These are phyloP conservation scores for Podospora anserina DNA, from an alignment of 495 filamentous ascomycete genomes.

Conservation along the genomic window DNA sequence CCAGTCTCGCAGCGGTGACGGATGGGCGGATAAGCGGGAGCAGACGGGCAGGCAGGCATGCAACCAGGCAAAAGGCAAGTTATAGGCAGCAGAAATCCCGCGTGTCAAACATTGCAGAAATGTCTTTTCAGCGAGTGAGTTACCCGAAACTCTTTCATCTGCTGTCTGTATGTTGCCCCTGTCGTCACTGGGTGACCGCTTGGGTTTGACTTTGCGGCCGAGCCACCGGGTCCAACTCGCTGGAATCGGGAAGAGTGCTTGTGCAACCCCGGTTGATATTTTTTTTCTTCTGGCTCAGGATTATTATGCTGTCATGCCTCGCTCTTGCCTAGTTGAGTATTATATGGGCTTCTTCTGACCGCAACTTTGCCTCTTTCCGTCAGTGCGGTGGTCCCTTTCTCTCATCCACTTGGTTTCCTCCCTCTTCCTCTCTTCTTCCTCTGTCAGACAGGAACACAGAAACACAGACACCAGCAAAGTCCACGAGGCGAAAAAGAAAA, in stretches of 20 bases:
- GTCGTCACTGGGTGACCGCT: background rate
- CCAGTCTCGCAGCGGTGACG: conserved; percentile 14
- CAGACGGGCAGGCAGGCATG: background rate
- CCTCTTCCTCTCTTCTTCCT: background rate
- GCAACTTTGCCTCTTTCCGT: conserved; percentile 7
- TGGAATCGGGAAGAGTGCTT: conserved; percentile 4
- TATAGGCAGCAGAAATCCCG: background rate
- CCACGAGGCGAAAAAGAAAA: background rate
- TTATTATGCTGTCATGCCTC: background rate
- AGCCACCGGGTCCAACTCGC: background rate
- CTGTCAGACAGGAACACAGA: background rate
- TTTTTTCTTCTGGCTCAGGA: conserved; percentile 1
- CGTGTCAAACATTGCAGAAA: background rate
- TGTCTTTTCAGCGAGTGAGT: background rate
- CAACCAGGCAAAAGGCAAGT: background rate
- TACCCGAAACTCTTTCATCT: background rate
- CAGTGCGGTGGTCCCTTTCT: conserved; percentile 2
- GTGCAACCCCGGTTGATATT: conserved; percentile 20
- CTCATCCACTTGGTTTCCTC: background rate
- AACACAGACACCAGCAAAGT: background rate
- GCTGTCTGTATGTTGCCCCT: background rate
- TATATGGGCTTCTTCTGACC: conserved; percentile 6
- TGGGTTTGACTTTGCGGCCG: background rate
- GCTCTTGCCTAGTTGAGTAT: conserved; percentile 11
- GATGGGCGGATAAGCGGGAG: background rate